These are phyloP conservation scores for Lepiota subincarnata DNA, from an alignment of 768 basidiomycete genomes.

Conservation along the genomic window DNA sequence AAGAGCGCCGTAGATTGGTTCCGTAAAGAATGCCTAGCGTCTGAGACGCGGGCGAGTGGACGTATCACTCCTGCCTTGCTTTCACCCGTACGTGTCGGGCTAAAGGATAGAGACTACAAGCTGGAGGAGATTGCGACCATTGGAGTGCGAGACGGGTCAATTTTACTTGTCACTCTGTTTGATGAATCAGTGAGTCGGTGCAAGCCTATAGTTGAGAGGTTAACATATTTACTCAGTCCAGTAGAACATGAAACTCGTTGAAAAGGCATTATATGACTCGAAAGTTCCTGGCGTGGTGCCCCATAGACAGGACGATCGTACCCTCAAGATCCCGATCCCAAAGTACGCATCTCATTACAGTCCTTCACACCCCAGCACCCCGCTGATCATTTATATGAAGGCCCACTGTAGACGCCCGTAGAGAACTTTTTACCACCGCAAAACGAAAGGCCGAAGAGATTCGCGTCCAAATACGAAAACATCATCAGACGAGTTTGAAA, in stretches of 20 bases:
- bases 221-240: slow-evolving; percentile 20
- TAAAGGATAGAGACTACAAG: slow-evolving; percentile 33
- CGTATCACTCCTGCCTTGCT: slow-evolving; percentile 73
- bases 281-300: slow-evolving; percentile 71
- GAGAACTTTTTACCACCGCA: slow-evolving; percentile 48
- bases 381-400: slow-evolving; percentile 30
- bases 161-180: slow-evolving; percentile 70
- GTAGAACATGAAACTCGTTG: slow-evolving; percentile 75
- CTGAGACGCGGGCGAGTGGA: slow-evolving; percentile 70
- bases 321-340: slow-evolving; percentile 76
- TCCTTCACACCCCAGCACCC: neutral
- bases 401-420: slow-evolving; percentile 72
- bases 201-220: neutral
- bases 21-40: slow-evolving; percentile 68
- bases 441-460: slow-evolving; percentile 70
- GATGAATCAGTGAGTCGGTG: slow-evolving; percentile 63
- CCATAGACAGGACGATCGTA: slow-evolving; percentile 64
- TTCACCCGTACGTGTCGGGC: slow-evolving; percentile 58
- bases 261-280: slow-evolving; percentile 71
- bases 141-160: slow-evolving; percentile 74
- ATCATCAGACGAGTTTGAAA: slow-evolving; percentile 63
- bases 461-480: slow-evolving; percentile 70
- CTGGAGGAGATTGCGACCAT: slow-evolving; percentile 77
- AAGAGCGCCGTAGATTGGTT: slow-evolving; percentile 62
- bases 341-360: slow-evolving; percentile 48